These are phyloP conservation scores for Kalanchoe fedtschenkoi DNA, from an alignment of 164 flowering plant genomes.

Conservation along the genomic window DNA sequence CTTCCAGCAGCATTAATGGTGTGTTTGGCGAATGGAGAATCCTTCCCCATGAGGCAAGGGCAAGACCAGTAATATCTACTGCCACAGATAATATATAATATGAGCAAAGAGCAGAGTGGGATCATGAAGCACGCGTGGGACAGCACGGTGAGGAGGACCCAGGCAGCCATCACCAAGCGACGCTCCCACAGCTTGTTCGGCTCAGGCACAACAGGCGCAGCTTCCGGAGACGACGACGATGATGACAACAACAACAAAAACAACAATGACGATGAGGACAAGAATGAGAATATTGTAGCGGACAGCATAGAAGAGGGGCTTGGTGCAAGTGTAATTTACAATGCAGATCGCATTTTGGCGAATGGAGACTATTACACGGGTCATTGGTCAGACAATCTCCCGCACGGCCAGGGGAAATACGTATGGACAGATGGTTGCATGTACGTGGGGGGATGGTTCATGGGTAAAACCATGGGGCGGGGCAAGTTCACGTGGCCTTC, in stretches of 20 bases:
- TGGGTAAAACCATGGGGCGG: constrained; percentile 56
- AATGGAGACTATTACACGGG: constrained; percentile 83
- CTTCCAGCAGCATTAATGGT: too few species aligned
- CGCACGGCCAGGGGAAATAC: constrained; percentile 71
- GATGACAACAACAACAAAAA: constrained; percentile 20
- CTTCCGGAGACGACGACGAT: constrained; percentile 19
- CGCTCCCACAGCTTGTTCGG: neutral
- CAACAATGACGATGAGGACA: constrained; percentile 28
- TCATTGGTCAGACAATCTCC: constrained; percentile 44
- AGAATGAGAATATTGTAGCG: constrained; percentile 10
- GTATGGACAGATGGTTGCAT: constrained; percentile 88
- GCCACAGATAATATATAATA: too few species aligned
- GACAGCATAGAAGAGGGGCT: constrained; percentile 30
- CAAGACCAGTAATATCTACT: too few species aligned
- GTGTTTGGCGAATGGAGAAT: too few species aligned
- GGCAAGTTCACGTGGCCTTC: constrained; percentile 86
- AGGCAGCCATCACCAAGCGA: constrained; percentile 13
- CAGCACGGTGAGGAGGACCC: constrained; percentile 30
- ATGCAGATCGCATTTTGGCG: constrained; percentile 17
- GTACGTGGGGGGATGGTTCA: constrained; percentile 80
- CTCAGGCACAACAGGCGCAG: neutral
- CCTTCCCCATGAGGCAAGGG: too few species aligned
- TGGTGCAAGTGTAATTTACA: neutral
- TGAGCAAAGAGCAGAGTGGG: constrained; percentile 31
- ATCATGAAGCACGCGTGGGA: constrained; percentile 32